phyloP scores from a whole-genome alignment of 108 stramenopile genomes.

The Nitzschia sp. region DNA sequence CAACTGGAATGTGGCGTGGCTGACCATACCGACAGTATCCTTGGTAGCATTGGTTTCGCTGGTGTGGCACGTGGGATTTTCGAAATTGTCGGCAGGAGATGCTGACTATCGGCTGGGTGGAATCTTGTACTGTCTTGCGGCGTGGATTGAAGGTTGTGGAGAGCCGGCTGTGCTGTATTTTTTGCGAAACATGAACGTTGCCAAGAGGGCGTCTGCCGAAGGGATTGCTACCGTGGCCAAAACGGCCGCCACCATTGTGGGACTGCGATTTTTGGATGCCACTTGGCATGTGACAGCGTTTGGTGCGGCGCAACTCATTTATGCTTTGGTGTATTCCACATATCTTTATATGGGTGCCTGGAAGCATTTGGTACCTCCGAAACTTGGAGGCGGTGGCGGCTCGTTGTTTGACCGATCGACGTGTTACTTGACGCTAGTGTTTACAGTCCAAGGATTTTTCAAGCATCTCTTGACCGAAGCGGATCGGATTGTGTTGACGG shows the following conservation, averaged over 20 bases:
- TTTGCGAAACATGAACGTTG: slow-evolving; percentile 64
- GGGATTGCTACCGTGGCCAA: slow-evolving; percentile 66
- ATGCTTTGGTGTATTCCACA: slow-evolving; percentile 52
- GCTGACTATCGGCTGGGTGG: slow-evolving; percentile 74
- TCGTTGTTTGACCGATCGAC: slow-evolving; percentile 42
- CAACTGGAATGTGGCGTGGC: slow-evolving; percentile 36
- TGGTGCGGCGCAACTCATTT: slow-evolving; percentile 79
- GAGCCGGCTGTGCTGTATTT: slow-evolving; percentile 74
- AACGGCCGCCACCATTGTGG: slow-evolving; percentile 53
- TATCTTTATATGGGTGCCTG: slow-evolving; percentile 53
- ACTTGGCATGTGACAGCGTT: slow-evolving; percentile 66
- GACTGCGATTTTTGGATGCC: slow-evolving; percentile 24
- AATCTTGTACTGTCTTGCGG: slow-evolving; percentile 77
- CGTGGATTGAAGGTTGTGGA: slow-evolving; percentile 68
- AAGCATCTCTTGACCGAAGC: slow-evolving; percentile 90
- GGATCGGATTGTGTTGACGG: slow-evolving; percentile 71
- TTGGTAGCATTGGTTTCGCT: slow-evolving; percentile 32
- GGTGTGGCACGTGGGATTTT: slow-evolving; percentile 31
- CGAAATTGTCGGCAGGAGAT: slow-evolving; percentile 24
- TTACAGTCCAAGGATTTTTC: slow-evolving; percentile 79
- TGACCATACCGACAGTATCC: slow-evolving; percentile 26
- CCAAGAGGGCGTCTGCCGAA: slow-evolving; percentile 71
- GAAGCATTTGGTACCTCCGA: slow-evolving; percentile 9
- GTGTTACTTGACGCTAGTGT: slow-evolving; percentile 55
- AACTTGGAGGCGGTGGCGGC: too few species aligned